Base-by-base conservation (phyloP, 305 asterid species). In the Coffea humblotiana region DNA sequence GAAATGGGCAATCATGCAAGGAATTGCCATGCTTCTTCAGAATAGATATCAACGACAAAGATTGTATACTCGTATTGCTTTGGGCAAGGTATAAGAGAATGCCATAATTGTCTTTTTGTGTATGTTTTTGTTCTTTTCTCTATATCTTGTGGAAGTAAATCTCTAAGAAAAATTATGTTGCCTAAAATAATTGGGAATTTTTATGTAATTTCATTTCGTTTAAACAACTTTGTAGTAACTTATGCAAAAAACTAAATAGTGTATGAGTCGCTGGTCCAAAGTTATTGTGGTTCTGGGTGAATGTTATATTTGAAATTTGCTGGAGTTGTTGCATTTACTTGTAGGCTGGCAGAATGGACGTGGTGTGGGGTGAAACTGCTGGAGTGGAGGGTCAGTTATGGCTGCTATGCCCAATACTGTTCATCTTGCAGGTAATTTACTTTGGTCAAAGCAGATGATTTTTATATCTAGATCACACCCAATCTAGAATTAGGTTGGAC, bases 301-400 rank as follows among this genome's bases (percentile, higher is more conserved):
- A 40, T 40, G 0, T 40, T 5, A 40, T 40, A 40, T 40, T 40
- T 40, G 43, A 40, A 3, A 40, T 40, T 5, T 40, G 43, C 43
- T 40, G 6, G 43, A 40, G 52, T 32, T 58, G 68, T 61, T 64
- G 72, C 72, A 45, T 83, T 81, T 85, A 75, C 77, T 76, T 91
- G 78, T 75, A 94, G 99, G 99, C 98, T 76, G 87, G 94, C 83
- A 93, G 99, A 90, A 96, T 96, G 98, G 99, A 96, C 81, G 98
- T 96, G 81, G 99, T 96, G 72, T 96, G 98, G 98, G 99, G 99
- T 80, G 99, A 96, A 88, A 94, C 98, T 84, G 97, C 99, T 35
- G 99, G 98, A 83, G 98, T 94, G 81, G 93, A 92, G 86, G 99
- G 99, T 79, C 99, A 96, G 85, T 81, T 96, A 80, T 86, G 90